These are phyloP conservation scores for Cladochytrium replicatum DNA, from an alignment of 192 early-diverging fungal species.

Conservation along the genomic window DNA sequence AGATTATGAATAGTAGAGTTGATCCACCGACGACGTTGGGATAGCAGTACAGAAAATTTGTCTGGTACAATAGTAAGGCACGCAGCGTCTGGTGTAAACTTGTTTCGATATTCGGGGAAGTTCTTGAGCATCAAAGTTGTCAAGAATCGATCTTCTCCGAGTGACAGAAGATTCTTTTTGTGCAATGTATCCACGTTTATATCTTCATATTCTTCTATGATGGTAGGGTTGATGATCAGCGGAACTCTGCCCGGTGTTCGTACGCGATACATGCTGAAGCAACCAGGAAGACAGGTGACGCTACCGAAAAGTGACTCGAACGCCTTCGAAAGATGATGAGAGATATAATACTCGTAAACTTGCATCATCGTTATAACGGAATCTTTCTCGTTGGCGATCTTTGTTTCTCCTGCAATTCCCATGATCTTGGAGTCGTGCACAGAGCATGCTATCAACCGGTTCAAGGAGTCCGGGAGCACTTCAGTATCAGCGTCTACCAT, in stretches of 20 bases:
- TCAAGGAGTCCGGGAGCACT: slow-evolving; percentile 75
- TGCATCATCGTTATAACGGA: slow-evolving; percentile 98
- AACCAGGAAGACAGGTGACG: slow-evolving; percentile 94
- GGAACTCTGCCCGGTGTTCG: slow-evolving; percentile 77
- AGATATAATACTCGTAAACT: slow-evolving; percentile 96
- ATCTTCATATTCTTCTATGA: slow-evolving; percentile 85
- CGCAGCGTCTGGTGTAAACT: slow-evolving; percentile 80
- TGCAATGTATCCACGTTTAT: slow-evolving; percentile 90
- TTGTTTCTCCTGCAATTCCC: slow-evolving; percentile 92
- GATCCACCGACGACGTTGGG: slow-evolving; percentile 96
- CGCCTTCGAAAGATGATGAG: slow-evolving; percentile 92
- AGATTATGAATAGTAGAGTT: slow-evolving; percentile 97
- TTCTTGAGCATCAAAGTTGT: slow-evolving; percentile 69
- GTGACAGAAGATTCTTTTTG: slow-evolving; percentile 91
- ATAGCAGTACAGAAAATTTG: slow-evolving; percentile 74
- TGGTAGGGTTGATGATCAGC: slow-evolving; percentile 70
- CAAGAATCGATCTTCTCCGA: slow-evolving; percentile 94
- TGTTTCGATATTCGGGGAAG: slow-evolving; percentile 90
- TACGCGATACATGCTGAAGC: slow-evolving; percentile 97
- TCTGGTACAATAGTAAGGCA: slow-evolving; percentile 94
- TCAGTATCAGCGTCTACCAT: slow-evolving; percentile 97
- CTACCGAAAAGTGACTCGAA: slow-evolving; percentile 97
- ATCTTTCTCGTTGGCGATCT: slow-evolving; percentile 82
- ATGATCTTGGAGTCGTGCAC: slow-evolving; percentile 87
- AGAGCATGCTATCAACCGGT: slow-evolving; percentile 78